Evolutionary conservation across 2,329 filamentous ascomycete genomes (phyloP).

Genomic region (Pseudogymnoascus sp.): DNA sequence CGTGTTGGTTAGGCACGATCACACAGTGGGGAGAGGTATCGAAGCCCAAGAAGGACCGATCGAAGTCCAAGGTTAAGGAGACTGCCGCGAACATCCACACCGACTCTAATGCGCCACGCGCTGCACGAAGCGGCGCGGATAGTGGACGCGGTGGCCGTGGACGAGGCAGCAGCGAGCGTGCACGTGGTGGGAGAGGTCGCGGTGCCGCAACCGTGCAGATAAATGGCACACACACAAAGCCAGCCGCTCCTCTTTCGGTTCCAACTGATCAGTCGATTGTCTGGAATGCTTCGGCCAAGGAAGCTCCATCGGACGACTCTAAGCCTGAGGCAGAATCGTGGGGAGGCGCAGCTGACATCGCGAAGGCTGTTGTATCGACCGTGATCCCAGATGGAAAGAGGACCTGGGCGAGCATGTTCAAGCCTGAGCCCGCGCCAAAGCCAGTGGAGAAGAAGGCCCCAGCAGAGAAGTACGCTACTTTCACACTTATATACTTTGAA

Average conservation of each 20-base stretch:
- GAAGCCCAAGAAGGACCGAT: conserved; percentile 67
- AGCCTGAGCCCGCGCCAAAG: conserved; percentile 44
- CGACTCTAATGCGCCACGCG: conserved; percentile 46
- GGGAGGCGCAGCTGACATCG: conserved; percentile 31
- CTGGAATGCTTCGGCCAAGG: conserved; percentile 45
- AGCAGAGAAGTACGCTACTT: conserved; percentile 23
- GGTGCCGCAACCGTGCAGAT: conserved; percentile 54
- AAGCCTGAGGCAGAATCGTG: conserved; percentile 30
- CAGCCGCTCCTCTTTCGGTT: conserved; percentile 50
- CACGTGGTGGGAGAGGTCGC: conserved; percentile 50
- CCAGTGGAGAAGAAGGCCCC: conserved; percentile 44
- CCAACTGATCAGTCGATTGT: conserved; percentile 63
- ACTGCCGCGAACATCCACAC: conserved; percentile 44
- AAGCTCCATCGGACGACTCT: conserved; percentile 32
- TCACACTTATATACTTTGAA: background rate
- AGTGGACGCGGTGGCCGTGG: conserved; percentile 53
- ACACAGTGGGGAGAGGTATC: conserved; percentile 81
- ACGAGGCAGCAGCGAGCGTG: conserved; percentile 52
- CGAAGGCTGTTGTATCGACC: conserved; percentile 30
- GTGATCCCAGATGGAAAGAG: conserved; percentile 39
- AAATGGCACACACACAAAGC: conserved; percentile 55
- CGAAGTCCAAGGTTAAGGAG: conserved; percentile 62
- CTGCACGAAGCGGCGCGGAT: conserved; percentile 52
- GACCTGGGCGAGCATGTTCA: conserved; percentile 72
- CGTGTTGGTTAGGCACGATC: conserved; percentile 53